Percentiles rank a stretch among this genome's conserved stretches.
Evolutionary conservation across 495 filamentous ascomycete genomes (phyloP).

Genomic region (Achaetomiella virescens): DNA sequence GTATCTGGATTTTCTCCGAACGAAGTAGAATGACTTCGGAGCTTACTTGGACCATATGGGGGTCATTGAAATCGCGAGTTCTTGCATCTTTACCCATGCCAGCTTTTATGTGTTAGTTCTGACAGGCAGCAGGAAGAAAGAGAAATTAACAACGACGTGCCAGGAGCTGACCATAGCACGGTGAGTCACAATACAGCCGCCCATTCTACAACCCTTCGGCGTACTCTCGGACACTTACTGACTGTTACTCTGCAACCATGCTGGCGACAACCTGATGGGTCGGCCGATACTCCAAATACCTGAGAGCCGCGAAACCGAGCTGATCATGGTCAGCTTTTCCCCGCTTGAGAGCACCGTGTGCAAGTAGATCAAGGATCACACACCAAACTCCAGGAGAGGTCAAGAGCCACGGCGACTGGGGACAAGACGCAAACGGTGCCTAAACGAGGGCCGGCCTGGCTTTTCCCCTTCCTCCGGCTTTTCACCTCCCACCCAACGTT

Average conservation of each 20-base stretch:
- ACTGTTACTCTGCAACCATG: constrained; percentile 36
- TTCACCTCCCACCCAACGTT: constrained; percentile 8
- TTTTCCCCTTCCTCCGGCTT: not conserved
- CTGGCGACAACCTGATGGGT: constrained; percentile 47
- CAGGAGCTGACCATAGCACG: constrained; percentile 6
- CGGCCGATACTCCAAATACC: constrained; percentile 53
- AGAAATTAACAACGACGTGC: not conserved
- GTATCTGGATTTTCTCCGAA: constrained; percentile 53
- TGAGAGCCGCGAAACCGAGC: constrained; percentile 9
- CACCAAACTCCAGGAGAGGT: not conserved
- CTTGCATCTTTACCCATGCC: too few relatives aligned
- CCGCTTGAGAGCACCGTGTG: not conserved
- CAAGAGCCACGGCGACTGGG: not conserved
- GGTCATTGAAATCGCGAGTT: constrained; percentile 26
- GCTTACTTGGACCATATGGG: constrained; percentile 29
- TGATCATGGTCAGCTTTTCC: constrained; percentile 1
- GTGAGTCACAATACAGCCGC: not conserved
- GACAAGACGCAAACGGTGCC: not conserved
- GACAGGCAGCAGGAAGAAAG: not conserved
- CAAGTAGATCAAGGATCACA: not conserved
- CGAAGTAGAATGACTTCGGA: constrained; percentile 39
- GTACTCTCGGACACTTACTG: not conserved
- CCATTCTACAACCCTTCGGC: too few relatives aligned
- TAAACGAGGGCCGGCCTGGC: not conserved
- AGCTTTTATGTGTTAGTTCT: not conserved